Percentiles rank a stretch among this genome's conserved stretches.
Evolutionary conservation across 2,329 filamentous ascomycete genomes (phyloP).

Genomic region (Aspergillus chevalieri): DNA sequence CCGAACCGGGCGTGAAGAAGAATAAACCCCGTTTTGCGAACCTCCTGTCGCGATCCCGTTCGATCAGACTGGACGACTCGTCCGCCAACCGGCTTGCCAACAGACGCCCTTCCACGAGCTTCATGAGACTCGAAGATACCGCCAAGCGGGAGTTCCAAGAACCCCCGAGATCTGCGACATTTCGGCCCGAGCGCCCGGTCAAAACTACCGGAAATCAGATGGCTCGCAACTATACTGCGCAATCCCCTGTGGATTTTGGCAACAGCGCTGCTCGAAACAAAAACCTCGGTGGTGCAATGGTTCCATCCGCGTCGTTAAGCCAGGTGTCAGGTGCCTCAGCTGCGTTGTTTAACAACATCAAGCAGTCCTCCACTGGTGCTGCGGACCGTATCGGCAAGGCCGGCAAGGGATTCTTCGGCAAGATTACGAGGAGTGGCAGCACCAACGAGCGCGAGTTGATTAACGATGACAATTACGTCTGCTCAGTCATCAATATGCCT

Average conservation of each 20-base stretch:
- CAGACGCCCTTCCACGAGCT: constrained; percentile 35
- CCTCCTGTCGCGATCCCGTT: constrained; percentile 40
- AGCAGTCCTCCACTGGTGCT: constrained; percentile 65
- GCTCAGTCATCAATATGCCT: constrained; percentile 79
- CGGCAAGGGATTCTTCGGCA: constrained; percentile 76
- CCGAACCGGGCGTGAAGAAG: constrained; percentile 30
- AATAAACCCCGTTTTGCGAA: constrained; percentile 41
- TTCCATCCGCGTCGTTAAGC: constrained; percentile 42
- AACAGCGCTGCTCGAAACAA: constrained; percentile 28
- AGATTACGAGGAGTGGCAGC: constrained; percentile 64
- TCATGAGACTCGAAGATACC: constrained; percentile 34
- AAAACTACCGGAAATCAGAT: constrained; percentile 61
- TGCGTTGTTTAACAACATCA: constrained; percentile 66
- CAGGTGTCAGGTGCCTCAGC: constrained; percentile 51
- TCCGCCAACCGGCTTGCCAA: constrained; percentile 24
- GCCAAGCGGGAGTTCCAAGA: constrained; percentile 31
- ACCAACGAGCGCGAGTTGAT: constrained; percentile 61
- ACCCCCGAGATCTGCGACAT: constrained; percentile 57
- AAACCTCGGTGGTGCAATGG: constrained; percentile 29
- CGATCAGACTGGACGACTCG: constrained; percentile 39
- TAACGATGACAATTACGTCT: constrained; percentile 76
- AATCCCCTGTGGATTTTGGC: constrained; percentile 46
- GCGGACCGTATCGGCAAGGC: constrained; percentile 66
- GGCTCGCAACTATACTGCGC: constrained; percentile 65
- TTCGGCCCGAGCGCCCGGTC: constrained; percentile 61